A percentile compares a stretch with the other conserved stretches of the same genome.
Conservation (phyloP, 2,329 filamentous ascomycete species). For the Parascedosporium putredinis region DNA sequence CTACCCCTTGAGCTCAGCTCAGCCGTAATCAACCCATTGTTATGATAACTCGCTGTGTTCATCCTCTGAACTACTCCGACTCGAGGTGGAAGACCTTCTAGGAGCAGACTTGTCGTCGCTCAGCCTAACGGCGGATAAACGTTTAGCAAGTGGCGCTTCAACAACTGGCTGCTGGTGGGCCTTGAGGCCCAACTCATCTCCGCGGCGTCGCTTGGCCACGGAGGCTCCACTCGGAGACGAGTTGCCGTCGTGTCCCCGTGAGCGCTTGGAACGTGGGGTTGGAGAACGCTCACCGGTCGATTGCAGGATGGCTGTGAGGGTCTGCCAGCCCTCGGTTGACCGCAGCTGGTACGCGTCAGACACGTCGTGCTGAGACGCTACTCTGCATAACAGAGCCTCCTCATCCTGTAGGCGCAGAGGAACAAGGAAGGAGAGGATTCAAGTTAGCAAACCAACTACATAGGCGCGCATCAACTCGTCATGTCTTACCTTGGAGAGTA, state of each 20-base stretch:
- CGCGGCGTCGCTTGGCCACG: slow-evolving; percentile 6
- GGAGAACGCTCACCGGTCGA: slow-evolving; percentile 80
- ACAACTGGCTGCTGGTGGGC: slow-evolving; percentile 18
- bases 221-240: slow-evolving; percentile 3
- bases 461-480: neutral
- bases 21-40: neutral
- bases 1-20: neutral
- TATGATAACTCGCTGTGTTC: neutral
- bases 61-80: slow-evolving; percentile 1
- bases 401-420: slow-evolving; percentile 64
- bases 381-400: slow-evolving; percentile 72
- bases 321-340: slow-evolving; percentile 87
- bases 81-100: slow-evolving; percentile 6
- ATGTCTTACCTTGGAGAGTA: slow-evolving; percentile 66
- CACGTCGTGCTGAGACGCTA: slow-evolving; percentile 71
- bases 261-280: slow-evolving; percentile 57
- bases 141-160: slow-evolving; percentile 52
- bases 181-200: neutral
- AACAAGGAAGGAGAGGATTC: slow-evolving; percentile 6
- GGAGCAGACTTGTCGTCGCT: slow-evolving; percentile 26
- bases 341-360: slow-evolving; percentile 74
- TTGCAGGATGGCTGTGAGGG: slow-evolving; percentile 83
- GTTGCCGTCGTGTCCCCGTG: slow-evolving; percentile 24
- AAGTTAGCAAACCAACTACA: slow-evolving; percentile 8
- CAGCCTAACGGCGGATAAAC: slow-evolving; percentile 56